Base-by-base conservation (phyloP, 371 early-diverging fungal genomes). In the Batkoa obscura region DNA sequence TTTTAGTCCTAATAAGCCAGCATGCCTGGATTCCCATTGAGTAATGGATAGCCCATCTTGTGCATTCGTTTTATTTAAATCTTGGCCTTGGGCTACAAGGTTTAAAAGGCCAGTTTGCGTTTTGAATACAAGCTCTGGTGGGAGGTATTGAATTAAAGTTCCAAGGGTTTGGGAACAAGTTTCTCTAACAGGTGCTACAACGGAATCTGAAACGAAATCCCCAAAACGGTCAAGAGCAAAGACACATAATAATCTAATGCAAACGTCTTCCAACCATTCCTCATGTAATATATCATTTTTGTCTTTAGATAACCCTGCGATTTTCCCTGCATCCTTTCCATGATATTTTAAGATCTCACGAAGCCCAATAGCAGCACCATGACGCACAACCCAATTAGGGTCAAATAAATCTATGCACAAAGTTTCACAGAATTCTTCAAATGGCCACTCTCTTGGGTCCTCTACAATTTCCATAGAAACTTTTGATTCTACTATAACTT, bases 121-220 rank as follows among this genome's bases (percentile, higher is more conserved):
- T 51, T 72, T 71, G 32, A 65, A 57, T 0, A 80, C 80, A 10
- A 68, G 67, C 35, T 66, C 64, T 2, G 73, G 69, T 4, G 73
- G 64, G 70, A 85, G 72, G 55, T 76, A 81, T 59, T 83, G 80
- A 47, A 89, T 60, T 30, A 90, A 73, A 2, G 84, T 90, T 50
- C 92, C 92, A 1, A 97, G 66, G 1, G 91, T 83, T 63, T 94
- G 92, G 0, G 94, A 89, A 56, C 90, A 89, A 0, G 94, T 94
- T 63, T 97, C 97, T 50, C 95, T 78, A 3, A 97, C 95, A 12
- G 97, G 97, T 8, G 89, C 86, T 23, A 91, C 90, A 0, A 90
- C 92, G 64, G 86, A 88, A 65, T 95, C 96, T 6, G 89, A 86
- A 6, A 92, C 88, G 68, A 91, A 97, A 68, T 97, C 98, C 3